Evolutionary conservation across 192 early-diverging fungal genomes (phyloP).

Genomic region (Umbelopsis vinacea): DNA sequence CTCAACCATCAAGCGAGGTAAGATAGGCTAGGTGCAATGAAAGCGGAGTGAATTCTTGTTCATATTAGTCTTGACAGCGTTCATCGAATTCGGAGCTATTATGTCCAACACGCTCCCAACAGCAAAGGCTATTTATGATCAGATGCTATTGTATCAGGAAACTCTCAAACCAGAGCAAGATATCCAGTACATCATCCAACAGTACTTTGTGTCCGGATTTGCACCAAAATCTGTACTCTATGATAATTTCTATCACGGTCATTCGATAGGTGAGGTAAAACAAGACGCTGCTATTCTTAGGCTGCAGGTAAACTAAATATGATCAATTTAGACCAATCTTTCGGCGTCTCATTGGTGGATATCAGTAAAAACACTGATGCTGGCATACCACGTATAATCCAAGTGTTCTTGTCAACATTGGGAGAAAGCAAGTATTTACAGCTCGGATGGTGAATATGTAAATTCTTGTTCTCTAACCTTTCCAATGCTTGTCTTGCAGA

Average conservation of each 20-base stretch:
- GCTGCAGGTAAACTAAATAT: background rate
- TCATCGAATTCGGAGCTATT: conserved; percentile 53
- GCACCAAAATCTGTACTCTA: conserved; percentile 73
- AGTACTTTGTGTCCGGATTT: conserved; percentile 72
- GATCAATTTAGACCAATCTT: conserved; percentile 64
- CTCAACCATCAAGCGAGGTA: conserved; percentile 53
- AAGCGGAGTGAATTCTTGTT: background rate
- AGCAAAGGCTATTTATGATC: conserved; percentile 63
- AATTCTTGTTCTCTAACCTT: background rate
- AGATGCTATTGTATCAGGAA: conserved; percentile 61
- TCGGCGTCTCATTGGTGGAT: conserved; percentile 76
- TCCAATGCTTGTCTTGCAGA: conserved; percentile 3
- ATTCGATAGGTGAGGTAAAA: conserved; percentile 54
- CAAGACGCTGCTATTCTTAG: too few species aligned
- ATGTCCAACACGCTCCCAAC: conserved; percentile 51
- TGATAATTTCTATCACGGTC: conserved; percentile 69
- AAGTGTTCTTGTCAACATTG: conserved; percentile 63
- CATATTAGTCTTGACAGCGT: conserved; percentile 30
- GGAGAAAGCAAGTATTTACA: conserved; percentile 44
- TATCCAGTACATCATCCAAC: conserved; percentile 76
- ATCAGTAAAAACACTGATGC: conserved; percentile 53
- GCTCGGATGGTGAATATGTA: background rate
- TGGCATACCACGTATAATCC: conserved; percentile 64
- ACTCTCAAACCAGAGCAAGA: conserved; percentile 79
- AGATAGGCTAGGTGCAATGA: background rate